Conservation (phyloP, 2,329 filamentous ascomycete species). For the Massarina eburnea region DNA sequence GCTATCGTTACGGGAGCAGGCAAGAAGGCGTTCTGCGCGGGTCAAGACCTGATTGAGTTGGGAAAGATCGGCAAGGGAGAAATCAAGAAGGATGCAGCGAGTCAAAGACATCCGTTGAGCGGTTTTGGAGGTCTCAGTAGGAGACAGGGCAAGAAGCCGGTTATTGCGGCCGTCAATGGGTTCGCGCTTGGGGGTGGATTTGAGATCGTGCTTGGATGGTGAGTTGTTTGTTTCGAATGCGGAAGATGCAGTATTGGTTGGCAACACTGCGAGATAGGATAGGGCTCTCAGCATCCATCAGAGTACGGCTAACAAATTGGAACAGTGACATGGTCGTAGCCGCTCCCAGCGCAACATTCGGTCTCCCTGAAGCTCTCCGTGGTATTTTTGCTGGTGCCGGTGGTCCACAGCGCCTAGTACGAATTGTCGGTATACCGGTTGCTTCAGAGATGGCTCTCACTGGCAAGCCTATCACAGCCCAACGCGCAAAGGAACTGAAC, state of each 20-base stretch:
- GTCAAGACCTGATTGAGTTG: constrained; percentile 56
- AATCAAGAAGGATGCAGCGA: constrained; percentile 23
- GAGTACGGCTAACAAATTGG: constrained; percentile 8
- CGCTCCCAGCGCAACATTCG: constrained; percentile 54
- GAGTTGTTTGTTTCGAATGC: constrained; percentile 16
- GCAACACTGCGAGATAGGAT: neutral
- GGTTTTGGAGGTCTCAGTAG: constrained; percentile 61
- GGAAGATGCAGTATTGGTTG: neutral
- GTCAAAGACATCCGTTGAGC: constrained; percentile 45
- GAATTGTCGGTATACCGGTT: constrained; percentile 51
- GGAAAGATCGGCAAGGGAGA: constrained; percentile 33
- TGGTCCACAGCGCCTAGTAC: constrained; percentile 54
- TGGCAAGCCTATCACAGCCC: constrained; percentile 48
- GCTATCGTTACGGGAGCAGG: constrained; percentile 55
- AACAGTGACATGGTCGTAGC: constrained; percentile 57
- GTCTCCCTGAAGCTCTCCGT: constrained; percentile 56
- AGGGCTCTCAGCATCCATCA: neutral
- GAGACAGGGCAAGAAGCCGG: constrained; percentile 61
- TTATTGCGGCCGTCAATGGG: constrained; percentile 63
- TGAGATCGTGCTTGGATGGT: constrained; percentile 60
- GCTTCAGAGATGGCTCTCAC: constrained; percentile 55
- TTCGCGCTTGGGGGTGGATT: constrained; percentile 60
- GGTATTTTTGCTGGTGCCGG: constrained; percentile 59
- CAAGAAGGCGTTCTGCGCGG: constrained; percentile 57
- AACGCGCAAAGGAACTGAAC: constrained; percentile 47